Evolutionary conservation across 805 yeast species (phyloP), one percentile per base, ranked within the genome.

Genomic region (Candida verbasci): DNA sequence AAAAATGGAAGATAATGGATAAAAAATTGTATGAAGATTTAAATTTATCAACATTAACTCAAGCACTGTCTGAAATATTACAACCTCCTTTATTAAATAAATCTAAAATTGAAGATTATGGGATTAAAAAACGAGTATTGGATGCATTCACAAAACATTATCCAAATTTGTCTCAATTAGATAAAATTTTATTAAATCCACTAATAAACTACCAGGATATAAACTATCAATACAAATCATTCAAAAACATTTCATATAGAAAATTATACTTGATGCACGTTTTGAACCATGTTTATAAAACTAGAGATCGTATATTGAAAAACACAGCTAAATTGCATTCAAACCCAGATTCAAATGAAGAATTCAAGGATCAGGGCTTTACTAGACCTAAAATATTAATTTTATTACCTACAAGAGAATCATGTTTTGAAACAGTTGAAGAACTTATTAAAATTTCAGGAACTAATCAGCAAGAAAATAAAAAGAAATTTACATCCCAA

Each of bases 301-400:
- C 97, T 0, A 74, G 96, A 52, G 97, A 88, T 57, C 64, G 80
- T n/a, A 74, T 91, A 12, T 49, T 91, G 47, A 84, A 83, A 53
- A 82, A 93, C 61, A 87, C 82, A 47, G 73, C 75, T 34, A 78
- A 76, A 47, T 46, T 80, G 15, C 60, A 66, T 21, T 46, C 56
- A 12, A 65, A 64, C 39, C 68, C 68, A 41, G 45, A 43, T 10
- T 24, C 43, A 3, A 80, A 74, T 41, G 75, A 75, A 9, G 94
- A 86, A 49, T 70, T 73, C 45, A 66, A 95, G 38, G 98, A 93
- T 56, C 97, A 93, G 58, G 97, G 98, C 20, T 93, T 87, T 56
- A 89, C 96, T 0, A 72, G 97, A 43, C 95, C 98, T 1, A 89
- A 88, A 51, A 88, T 83, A 1, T 62, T 93, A 38, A 76, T 91